A percentile compares a stretch with the other conserved stretches of the same genome.
These are phyloP conservation scores for Pyrenophora teres DNA, from an alignment of 2,329 filamentous ascomycete genomes.

Conservation along the genomic window DNA sequence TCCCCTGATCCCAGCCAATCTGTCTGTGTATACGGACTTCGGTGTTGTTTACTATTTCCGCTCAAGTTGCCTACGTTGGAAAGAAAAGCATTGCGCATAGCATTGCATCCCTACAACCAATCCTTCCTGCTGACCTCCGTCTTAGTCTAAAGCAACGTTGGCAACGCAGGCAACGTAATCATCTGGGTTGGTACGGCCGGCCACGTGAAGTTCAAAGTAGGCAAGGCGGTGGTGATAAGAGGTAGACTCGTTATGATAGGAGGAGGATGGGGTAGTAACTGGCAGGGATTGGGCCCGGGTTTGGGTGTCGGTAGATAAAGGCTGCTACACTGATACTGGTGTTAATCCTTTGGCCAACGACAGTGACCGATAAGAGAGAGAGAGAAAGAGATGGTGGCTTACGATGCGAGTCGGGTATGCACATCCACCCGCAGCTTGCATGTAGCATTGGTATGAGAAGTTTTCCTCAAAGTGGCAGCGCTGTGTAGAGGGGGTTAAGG, in stretches of 20 bases:
- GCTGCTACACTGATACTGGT: conserved; percentile 26
- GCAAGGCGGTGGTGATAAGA: neutral
- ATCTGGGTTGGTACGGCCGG: conserved; percentile 6
- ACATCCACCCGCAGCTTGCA: conserved; percentile 32
- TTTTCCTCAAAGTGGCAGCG: conserved; percentile 38
- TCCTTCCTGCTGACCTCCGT: neutral
- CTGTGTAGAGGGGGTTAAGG: conserved; percentile 9
- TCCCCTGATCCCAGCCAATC: too few relatives aligned
- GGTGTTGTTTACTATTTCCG: too few relatives aligned
- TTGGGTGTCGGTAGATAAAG: conserved; percentile 31
- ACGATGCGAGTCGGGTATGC: conserved; percentile 35
- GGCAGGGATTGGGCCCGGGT: conserved; percentile 36
- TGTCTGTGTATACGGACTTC: too few relatives aligned
- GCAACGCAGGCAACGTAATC: conserved; percentile 3
- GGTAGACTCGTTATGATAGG: conserved; percentile 2
- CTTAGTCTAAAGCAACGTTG: neutral
- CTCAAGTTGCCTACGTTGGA: neutral
- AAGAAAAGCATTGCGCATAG: neutral
- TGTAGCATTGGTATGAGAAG: conserved; percentile 38
- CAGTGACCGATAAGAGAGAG: neutral
- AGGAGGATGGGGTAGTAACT: conserved; percentile 21
- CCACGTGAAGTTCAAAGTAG: conserved; percentile 7
- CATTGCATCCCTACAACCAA: too few relatives aligned
- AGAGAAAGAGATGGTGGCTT: conserved; percentile 6
- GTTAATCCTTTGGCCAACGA: neutral